These are phyloP conservation scores for Hemisphaericaspora xylofermentans DNA, from an alignment of 1,139 yeast species.

Conservation along the genomic window DNA sequence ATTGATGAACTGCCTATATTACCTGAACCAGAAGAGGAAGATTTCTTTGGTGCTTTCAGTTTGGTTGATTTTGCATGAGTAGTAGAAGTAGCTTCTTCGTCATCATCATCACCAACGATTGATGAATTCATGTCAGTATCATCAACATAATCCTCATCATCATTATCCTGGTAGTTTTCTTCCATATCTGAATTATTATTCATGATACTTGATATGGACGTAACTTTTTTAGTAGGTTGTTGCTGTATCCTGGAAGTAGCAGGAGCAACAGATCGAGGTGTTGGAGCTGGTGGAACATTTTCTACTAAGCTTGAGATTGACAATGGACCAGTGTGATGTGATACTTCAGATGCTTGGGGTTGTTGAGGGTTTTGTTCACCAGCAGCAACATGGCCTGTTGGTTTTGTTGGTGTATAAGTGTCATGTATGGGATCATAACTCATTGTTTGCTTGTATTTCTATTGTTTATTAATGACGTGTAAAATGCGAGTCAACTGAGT, in stretches of 20 bases:
- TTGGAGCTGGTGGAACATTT: conserved; percentile 7
- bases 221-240: conserved; percentile 5
- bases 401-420: conserved; percentile 17
- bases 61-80: not conserved
- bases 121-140: conserved; percentile 17
- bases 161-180: conserved; percentile 7
- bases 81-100: conserved; percentile 8
- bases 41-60: conserved; percentile 8
- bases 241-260: too few relatives aligned
- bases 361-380: conserved; percentile 3
- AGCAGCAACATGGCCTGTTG: conserved; percentile 1
- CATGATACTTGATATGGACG: conserved; percentile 7
- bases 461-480: too few relatives aligned
- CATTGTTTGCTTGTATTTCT: conserved; percentile 18
- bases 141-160: conserved; percentile 13
- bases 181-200: conserved; percentile 11
- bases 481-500: too few relatives aligned
- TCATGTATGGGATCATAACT: conserved; percentile 37
- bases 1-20: too few relatives aligned
- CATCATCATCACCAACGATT: conserved; percentile 17
- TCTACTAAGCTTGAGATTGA: conserved; percentile 15
- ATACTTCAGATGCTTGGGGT: conserved; percentile 6
- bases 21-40: too few relatives aligned
- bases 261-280: not conserved
- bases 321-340: conserved; percentile 10